These are phyloP conservation scores for Solanum appendiculatum DNA, from an alignment of 257 asterid species.

Conservation along the genomic window DNA sequence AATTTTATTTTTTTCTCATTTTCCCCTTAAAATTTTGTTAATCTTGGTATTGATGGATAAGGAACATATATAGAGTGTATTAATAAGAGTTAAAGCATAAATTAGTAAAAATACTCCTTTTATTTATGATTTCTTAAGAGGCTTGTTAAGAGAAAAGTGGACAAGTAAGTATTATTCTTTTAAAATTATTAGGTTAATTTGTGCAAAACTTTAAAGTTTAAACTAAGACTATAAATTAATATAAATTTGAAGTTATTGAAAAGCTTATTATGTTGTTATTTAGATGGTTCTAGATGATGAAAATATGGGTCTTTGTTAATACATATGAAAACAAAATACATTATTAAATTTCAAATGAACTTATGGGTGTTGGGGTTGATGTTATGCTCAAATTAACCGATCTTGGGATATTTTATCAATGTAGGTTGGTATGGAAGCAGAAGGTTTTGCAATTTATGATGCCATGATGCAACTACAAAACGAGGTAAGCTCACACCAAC, in stretches of 20 bases:
- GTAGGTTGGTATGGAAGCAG: conserved; percentile 84
- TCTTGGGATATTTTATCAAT: not conserved
- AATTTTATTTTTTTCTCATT: not conserved
- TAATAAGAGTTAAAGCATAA: not conserved
- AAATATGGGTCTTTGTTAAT: not conserved
- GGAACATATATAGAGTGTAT: not conserved
- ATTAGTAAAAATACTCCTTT: not conserved
- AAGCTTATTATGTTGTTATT: not conserved
- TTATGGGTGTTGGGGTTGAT: not conserved
- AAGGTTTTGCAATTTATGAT: conserved; percentile 96
- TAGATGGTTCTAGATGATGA: not conserved
- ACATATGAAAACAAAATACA: not conserved
- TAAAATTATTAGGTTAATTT: not conserved
- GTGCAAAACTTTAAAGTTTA: not conserved
- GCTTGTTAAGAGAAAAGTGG: not conserved
- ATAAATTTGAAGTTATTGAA: not conserved
- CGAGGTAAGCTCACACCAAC: conserved; percentile 43
- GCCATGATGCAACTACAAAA: conserved; percentile 82
- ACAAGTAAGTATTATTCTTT: not conserved
- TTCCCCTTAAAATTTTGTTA: not conserved
- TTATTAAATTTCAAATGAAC: not conserved
- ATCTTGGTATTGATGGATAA: not conserved
- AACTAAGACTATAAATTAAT: not conserved
- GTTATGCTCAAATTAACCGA: not conserved
- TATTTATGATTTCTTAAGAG: not conserved